Evolutionary conservation across 345 rosid genomes (phyloP).

Genomic region (Sapria himalayana): DNA sequence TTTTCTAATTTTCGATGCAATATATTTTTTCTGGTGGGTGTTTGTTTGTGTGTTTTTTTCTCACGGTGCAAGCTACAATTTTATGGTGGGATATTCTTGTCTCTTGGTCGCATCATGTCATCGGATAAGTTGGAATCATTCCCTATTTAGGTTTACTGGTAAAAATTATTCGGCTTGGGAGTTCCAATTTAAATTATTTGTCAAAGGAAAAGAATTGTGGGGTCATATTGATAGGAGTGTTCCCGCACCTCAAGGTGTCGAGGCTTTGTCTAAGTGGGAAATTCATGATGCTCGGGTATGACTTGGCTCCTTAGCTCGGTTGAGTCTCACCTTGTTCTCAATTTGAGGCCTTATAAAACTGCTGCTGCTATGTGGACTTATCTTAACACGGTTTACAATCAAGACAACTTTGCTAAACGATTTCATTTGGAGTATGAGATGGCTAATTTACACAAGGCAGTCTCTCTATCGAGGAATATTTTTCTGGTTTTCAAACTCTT

Average conservation of each 20-base stretch:
- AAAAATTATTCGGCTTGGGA: constrained; percentile 8
- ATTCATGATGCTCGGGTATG: constrained; percentile 6
- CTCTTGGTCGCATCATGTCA: neutral
- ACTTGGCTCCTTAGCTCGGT: neutral
- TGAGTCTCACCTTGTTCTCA: neutral
- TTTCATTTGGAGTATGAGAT: constrained; percentile 7
- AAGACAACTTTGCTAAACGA: neutral
- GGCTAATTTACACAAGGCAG: neutral
- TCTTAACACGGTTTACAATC: neutral
- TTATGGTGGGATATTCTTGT: too few relatives aligned
- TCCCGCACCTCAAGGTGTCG: neutral
- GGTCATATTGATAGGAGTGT: constrained; percentile 2
- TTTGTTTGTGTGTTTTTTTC: too few relatives aligned
- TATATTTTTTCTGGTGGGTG: too few relatives aligned
- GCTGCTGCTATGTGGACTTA: neutral
- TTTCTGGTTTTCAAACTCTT: constrained; percentile 1
- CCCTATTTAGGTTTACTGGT: neutral
- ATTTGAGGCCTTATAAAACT: neutral
- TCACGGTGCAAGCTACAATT: too few relatives aligned
- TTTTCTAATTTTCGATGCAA: too few relatives aligned
- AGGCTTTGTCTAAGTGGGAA: neutral
- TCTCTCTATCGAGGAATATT: constrained; percentile 9
- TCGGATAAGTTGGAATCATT: neutral
- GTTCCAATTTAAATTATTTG: constrained; percentile 5
- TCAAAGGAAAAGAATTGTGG: constrained; percentile 1